Conservation (phyloP, 306 rosid species). For the Vachellia collinsii region DNA sequence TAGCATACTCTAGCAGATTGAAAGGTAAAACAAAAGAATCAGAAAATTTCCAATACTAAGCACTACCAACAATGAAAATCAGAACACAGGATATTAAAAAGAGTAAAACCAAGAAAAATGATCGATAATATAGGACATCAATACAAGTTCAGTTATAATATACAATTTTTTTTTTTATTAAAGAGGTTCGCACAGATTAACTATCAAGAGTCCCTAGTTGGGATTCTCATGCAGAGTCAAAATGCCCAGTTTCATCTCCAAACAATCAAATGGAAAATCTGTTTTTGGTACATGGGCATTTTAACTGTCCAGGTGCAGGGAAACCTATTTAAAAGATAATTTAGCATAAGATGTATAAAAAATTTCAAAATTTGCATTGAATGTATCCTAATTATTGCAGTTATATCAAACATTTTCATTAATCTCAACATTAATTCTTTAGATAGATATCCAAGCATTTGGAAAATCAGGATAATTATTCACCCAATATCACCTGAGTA, state of each 20-base stretch:
- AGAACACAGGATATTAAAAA: background rate
- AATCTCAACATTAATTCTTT: background rate
- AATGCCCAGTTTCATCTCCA: background rate
- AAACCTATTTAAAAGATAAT: background rate
- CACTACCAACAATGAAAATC: constrained; percentile 11
- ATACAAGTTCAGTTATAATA: background rate
- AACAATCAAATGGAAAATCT: background rate
- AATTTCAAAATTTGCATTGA: background rate
- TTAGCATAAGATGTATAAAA: background rate
- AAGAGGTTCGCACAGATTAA: background rate
- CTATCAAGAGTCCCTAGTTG: background rate
- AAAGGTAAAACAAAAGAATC: constrained; percentile 23
- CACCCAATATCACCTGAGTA: background rate
- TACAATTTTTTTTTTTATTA: background rate
- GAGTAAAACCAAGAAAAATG: background rate
- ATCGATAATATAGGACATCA: background rate
- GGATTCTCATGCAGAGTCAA: background rate
- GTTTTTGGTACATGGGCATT: background rate
- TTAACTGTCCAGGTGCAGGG: background rate
- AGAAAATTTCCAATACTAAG: constrained; percentile 24
- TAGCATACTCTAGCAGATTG: constrained; percentile 40
- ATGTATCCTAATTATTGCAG: background rate
- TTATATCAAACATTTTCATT: background rate
- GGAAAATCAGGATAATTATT: background rate
- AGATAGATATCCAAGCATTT: too few species aligned